A percentile compares a stretch with the other conserved stretches of the same genome.
These are phyloP conservation scores for Phytophthora boehmeriae DNA, from an alignment of 352 stramenopile species.

Conservation along the genomic window DNA sequence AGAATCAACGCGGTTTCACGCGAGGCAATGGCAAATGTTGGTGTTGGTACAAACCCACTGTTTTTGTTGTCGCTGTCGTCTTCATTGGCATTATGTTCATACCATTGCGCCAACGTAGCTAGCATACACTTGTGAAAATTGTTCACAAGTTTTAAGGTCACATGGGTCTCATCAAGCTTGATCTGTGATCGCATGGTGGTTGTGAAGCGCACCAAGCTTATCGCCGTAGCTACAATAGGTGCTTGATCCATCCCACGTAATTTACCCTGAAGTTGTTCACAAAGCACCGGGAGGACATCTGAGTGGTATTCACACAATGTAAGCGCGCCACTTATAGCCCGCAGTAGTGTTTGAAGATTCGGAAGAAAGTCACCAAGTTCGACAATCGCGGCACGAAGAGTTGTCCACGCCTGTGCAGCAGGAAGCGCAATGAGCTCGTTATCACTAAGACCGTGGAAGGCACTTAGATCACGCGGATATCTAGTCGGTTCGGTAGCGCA, in stretches of 20 bases:
- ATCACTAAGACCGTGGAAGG: conserved; percentile 23
- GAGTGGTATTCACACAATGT: conserved; percentile 44
- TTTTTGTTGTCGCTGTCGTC: conserved; percentile 20
- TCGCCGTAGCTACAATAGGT: conserved; percentile 18
- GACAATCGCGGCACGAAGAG: conserved; percentile 23
- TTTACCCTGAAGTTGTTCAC: conserved; percentile 28
- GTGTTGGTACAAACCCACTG: conserved; percentile 29
- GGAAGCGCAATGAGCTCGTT: conserved; percentile 17
- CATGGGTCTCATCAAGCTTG: conserved; percentile 11
- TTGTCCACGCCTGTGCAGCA: conserved; percentile 15
- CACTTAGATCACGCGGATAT: conserved; percentile 6
- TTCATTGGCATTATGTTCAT: conserved; percentile 30
- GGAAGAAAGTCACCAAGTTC: conserved; percentile 48
- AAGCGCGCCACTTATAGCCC: conserved; percentile 36
- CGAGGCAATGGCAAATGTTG: conserved; percentile 61
- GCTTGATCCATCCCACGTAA: neutral
- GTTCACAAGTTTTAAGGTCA: conserved; percentile 30
- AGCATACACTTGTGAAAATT: conserved; percentile 42
- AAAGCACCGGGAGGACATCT: conserved; percentile 30
- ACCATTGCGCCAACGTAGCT: conserved; percentile 50
- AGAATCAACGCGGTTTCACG: conserved; percentile 61
- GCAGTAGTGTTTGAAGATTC: conserved; percentile 43
- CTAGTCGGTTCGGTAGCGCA: neutral
- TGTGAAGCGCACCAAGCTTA: conserved; percentile 31
- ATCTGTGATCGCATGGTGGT: conserved; percentile 16